Evolutionary conservation across 2,329 filamentous ascomycete genomes (phyloP).

Genomic region (Whalleya microplaca): DNA sequence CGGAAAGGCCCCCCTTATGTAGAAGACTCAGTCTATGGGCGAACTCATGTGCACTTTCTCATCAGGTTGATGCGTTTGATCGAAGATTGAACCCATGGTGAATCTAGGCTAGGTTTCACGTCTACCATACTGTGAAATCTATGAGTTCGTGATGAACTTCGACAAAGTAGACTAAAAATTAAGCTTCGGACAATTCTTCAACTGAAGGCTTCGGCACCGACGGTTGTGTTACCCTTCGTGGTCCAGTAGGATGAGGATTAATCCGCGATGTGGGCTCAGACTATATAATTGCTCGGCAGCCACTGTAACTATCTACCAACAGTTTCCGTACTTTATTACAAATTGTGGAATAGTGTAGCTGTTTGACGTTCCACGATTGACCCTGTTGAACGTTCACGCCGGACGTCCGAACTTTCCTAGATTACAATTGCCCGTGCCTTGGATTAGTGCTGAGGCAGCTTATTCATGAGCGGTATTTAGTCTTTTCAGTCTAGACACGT

Average conservation of each 20-base stretch:
- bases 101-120: background rate
- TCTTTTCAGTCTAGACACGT: too few relatives aligned
- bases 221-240: background rate
- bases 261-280: background rate
- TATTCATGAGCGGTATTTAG: background rate
- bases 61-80: background rate
- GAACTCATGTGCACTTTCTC: background rate
- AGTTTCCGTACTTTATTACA: background rate
- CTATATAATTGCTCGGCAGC: background rate
- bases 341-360: background rate
- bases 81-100: background rate
- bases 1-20: background rate
- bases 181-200: background rate
- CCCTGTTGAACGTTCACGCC: constrained; percentile 4
- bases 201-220: background rate
- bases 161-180: background rate
- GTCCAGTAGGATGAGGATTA: background rate
- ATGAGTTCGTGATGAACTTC: background rate
- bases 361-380: background rate
- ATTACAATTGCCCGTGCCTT: constrained; percentile 1
- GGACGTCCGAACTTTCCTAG: constrained; percentile 17
- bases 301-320: background rate
- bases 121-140: background rate
- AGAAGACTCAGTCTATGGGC: background rate
- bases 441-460: background rate